A percentile compares a stretch with the other conserved stretches of the same genome.
These are phyloP conservation scores for Tricholoma saponaceum DNA, from an alignment of 768 basidiomycete species.

Conservation along the genomic window DNA sequence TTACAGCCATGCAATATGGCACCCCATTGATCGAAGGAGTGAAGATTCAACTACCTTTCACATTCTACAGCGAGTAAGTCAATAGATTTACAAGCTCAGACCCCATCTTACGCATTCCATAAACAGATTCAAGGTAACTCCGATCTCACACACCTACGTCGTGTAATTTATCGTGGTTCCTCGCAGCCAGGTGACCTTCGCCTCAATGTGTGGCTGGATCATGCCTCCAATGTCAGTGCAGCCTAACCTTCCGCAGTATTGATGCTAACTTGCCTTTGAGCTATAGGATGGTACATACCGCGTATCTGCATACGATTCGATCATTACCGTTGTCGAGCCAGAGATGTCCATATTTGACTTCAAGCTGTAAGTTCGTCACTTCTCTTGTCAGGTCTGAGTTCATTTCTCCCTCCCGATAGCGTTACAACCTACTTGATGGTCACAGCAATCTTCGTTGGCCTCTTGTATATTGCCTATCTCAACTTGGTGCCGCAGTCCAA, in stretches of 20 bases:
- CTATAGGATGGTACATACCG: constrained; percentile 53
- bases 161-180: constrained; percentile 3
- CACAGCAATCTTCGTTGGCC: constrained; percentile 54
- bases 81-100: background rate
- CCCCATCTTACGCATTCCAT: constrained; percentile 10
- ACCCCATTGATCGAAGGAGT: constrained; percentile 49
- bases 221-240: constrained; percentile 52
- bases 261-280: background rate
- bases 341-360: constrained; percentile 73
- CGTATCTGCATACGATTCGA: constrained; percentile 68
- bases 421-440: constrained; percentile 74
- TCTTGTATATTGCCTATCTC: constrained; percentile 60
- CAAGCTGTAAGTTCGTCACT: constrained; percentile 57
- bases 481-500: constrained; percentile 64
- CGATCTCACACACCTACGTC: background rate
- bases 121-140: constrained; percentile 56
- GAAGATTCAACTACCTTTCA: constrained; percentile 64
- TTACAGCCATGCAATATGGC: constrained; percentile 51
- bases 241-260: background rate
- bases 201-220: constrained; percentile 75
- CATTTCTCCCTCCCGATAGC: constrained; percentile 18
- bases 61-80: constrained; percentile 80
- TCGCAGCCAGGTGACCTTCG: constrained; percentile 69
- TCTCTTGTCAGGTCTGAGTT: background rate
- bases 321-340: constrained; percentile 79